Evolutionary conservation across 257 asterid genomes (phyloP), one percentile per base, ranked within the genome.

Genomic region (Solanum paucissectum): DNA sequence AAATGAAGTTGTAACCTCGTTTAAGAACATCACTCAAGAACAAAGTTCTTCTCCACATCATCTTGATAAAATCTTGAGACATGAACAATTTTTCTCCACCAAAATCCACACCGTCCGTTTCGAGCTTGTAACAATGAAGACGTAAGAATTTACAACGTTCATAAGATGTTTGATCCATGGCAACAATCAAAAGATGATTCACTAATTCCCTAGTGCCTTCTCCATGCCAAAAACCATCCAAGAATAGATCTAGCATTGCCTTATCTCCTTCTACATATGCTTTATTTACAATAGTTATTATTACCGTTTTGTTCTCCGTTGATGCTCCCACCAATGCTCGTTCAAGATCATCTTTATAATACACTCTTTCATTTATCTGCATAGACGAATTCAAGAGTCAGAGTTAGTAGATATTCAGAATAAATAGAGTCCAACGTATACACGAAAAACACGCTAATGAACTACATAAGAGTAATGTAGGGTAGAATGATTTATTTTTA

Each of bases 181-280:
- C 83, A 40, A 95, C 98, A 33, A 96, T 91, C 75, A 96, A 44
- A 75, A 94, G 37, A 25, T 91, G 91, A 16, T 91, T 90, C 37
- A 96, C 83, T 88, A 96, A 91, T 12, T 74, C 27, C 85, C 91
- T 83, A 0, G 96, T 94, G 23, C 79, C 90, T 86, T 94, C 95
- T 23, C 99, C 98, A 7, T 87, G 91, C 98, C 98, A 93, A 89
- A 96, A 95, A 1, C 96, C 96, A 90, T 95, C 98, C 1, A 96
- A 93, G 79, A 96, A 96, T 18, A 96, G 88, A 89, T 96, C 98
- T 4, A 96, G 82, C 97, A 94, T 96, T 6, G 98, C 66, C 4
- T 96, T 95, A 13, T 90, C 89, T 55, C 88, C 91, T 55, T 94
- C 96, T 7, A 94, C 94, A 81, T 95, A 96, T 0, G 99, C 99